Base-by-base conservation (phyloP, 169 alveolate species). In the Plasmodium gaboni region DNA sequence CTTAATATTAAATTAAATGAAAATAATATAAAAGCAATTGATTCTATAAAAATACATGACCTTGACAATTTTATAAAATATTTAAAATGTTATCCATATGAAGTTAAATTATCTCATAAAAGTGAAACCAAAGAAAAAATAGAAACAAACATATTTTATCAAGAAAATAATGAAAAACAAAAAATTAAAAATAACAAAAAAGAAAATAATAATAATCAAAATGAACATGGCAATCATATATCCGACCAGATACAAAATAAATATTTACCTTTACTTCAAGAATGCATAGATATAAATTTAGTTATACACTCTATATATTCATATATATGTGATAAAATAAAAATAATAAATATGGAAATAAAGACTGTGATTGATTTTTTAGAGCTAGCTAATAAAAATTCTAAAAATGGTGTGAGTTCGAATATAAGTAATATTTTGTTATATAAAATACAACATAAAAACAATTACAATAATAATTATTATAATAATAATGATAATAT, bases 341-440 rank as follows among this genome's bases (percentile, higher is more conserved):
- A 70, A 12, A 15, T 7, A 5, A 70, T 17, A 10, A 8, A 48
- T 48, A 22, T 70, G 15, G 80, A 70, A 48, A 48, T 50, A 10
- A 70, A 70, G 50, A 70, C 64, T 22, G 15, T 42, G 22, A 50
- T 70, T 22, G 53, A 70, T 26, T 70, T 70, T 26, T 50, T 70
- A 12, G 80, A 70, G 26, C 26, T 48, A 8, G 48, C 53, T 19
- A 48, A 70, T 48, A 70, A 50, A 70, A 70, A 70, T 50, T 48
- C 22, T 61, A 48, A n/a, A 22, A 0, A 15, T 1, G 42, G 24
- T 2, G 6, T 70, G 9, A 44, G 26, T 48, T 22, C 7, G 1
- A 0, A 1, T 1, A 19, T 50, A 15, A 70, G 17, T 19, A 19
- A 10, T 19, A 50, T 70, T 17, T 26, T 70, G 26, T 12, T 70